phyloP scores from a whole-genome alignment of 768 basidiomycete genomes.

The Podaxis carcinomalis region DNA sequence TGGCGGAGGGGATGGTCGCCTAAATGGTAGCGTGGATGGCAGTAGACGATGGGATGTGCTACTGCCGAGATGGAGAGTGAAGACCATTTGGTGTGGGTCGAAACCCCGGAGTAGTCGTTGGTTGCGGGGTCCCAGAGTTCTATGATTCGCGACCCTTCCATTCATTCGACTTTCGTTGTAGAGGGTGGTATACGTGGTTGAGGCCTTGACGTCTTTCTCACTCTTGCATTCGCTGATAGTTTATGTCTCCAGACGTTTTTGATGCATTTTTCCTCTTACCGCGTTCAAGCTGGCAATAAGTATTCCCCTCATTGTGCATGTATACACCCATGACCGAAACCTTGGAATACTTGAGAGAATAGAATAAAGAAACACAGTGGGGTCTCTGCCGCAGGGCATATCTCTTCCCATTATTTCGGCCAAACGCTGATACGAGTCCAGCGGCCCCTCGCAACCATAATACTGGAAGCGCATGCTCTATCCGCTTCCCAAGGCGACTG shows the following conservation, averaged over 20 bases:
- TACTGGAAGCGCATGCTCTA: not conserved
- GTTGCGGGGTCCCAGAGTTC: not conserved
- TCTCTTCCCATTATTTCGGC: no score
- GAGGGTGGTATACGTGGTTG: not conserved
- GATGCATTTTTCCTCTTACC: no score
- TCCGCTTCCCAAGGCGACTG: not conserved
- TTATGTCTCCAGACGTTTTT: no score
- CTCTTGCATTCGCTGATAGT: not conserved
- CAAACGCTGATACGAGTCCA: not conserved
- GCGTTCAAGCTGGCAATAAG: no score
- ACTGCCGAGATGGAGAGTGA: not conserved
- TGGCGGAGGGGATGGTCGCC: not conserved
- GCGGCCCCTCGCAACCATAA: conserved; percentile 20
- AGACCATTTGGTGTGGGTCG: not conserved
- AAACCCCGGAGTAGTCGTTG: not conserved
- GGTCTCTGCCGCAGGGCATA: no score
- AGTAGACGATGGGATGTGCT: not conserved
- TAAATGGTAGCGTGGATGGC: not conserved
- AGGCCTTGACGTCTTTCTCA: not conserved
- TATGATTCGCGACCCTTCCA: not conserved
- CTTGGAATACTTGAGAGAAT: no score
- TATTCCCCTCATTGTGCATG: no score
- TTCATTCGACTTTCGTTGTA: not conserved
- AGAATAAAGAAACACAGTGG: no score
- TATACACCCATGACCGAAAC: no score